Evolutionary conservation across 1,139 yeast genomes (phyloP).

Genomic region (Saccharomyces hybrid): DNA sequence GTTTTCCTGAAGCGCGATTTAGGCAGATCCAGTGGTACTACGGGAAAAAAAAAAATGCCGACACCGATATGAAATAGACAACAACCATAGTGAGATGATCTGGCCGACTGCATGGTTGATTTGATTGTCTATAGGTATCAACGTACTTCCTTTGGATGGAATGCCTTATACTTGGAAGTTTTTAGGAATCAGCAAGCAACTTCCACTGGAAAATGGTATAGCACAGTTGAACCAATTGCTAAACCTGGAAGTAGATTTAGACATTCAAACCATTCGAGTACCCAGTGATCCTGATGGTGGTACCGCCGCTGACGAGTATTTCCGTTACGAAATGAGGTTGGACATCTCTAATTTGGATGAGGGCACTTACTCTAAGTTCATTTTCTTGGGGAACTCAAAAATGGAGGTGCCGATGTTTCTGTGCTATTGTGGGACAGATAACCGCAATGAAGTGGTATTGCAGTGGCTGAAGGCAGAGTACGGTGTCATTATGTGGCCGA

Average conservation of each 20-base stretch:
- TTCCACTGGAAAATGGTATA: not conserved
- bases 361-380: not conserved
- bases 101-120: not conserved
- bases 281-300: not conserved
- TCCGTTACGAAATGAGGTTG: not conserved
- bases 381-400: not conserved
- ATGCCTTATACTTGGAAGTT: constrained; percentile 1
- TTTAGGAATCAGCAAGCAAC: not conserved
- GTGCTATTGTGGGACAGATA: not conserved
- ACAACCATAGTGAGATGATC: not conserved
- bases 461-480: not conserved
- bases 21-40: not conserved
- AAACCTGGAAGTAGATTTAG: not conserved
- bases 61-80: not conserved
- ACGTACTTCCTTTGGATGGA: not conserved
- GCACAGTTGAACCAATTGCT: not conserved
- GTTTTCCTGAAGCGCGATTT: not conserved
- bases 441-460: not conserved
- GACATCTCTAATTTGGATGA: not conserved
- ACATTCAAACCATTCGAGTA: not conserved
- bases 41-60: not conserved
- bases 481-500: not conserved
- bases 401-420: not conserved
- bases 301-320: not conserved
- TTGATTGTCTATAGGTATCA: not conserved